These are phyloP conservation scores for Sechiopsis laciniata DNA, from an alignment of 306 rosid genomes.

Conservation along the genomic window DNA sequence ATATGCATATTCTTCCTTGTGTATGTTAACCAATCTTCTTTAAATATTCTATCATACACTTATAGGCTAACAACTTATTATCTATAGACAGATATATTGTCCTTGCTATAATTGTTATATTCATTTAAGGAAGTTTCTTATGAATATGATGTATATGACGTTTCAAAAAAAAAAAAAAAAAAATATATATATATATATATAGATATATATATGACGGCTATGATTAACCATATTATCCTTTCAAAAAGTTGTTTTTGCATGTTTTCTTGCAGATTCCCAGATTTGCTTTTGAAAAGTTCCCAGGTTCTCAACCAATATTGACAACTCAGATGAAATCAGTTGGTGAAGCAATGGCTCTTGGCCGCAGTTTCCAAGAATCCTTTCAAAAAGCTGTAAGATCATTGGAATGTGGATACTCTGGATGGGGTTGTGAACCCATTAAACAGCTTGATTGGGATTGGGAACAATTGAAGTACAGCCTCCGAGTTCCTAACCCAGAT, in stretches of 20 bases:
- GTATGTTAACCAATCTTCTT: not conserved
- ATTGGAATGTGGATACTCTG: constrained; percentile 70
- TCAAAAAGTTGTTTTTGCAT: not conserved
- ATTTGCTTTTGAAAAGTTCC: constrained; percentile 94
- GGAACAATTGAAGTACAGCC: constrained; percentile 83
- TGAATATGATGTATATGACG: not conserved
- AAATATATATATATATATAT: too few relatives aligned
- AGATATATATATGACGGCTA: too few relatives aligned
- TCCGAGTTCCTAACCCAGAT: constrained; percentile 90
- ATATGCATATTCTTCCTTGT: not conserved
- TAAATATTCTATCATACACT: not conserved
- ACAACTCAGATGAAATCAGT: constrained; percentile 99
- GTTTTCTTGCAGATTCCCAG: constrained; percentile 74
- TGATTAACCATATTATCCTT: not conserved
- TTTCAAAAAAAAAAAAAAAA: too few relatives aligned
- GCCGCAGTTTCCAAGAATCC: constrained; percentile 92
- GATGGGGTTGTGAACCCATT: constrained; percentile 78
- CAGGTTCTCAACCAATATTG: constrained; percentile 86
- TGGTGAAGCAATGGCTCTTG: constrained; percentile 93
- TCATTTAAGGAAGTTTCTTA: not conserved
- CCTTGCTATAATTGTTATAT: not conserved
- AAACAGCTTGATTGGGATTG: constrained; percentile 81
- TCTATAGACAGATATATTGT: not conserved
- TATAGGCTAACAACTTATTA: not conserved
- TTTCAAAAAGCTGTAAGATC: constrained; percentile 94